phyloP scores from a whole-genome alignment of 1,284 basidiomycete genomes.

The Ganoderma lingzhi region DNA sequence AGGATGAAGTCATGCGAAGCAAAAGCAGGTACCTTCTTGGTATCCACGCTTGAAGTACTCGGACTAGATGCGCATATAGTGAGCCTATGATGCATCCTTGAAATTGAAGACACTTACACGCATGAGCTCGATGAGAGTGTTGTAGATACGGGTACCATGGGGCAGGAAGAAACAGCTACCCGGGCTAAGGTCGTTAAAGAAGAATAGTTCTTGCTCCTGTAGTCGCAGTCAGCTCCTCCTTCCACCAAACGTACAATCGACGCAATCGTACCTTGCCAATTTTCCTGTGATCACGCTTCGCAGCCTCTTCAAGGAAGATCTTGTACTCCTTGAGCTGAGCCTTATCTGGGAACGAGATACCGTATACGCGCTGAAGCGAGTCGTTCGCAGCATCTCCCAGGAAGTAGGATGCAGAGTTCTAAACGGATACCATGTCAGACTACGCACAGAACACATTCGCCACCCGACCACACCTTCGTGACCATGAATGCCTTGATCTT shows the following conservation, averaged over 20 bases:
- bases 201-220: constrained; percentile 96
- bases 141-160: constrained; percentile 97
- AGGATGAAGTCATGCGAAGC: not conserved
- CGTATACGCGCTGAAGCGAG: constrained; percentile 96
- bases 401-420: constrained; percentile 99
- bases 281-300: constrained; percentile 96
- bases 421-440: constrained; percentile 13
- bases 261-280: constrained; percentile 76
- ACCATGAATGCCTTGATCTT: constrained; percentile 97
- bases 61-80: constrained; percentile 47
- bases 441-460: constrained; percentile 10
- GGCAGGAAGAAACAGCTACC: constrained; percentile 98
- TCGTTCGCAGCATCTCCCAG: constrained; percentile 95
- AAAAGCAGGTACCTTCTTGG: constrained; percentile 69
- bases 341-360: constrained; percentile 98
- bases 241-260: not conserved
- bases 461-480: constrained; percentile 72
- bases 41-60: constrained; percentile 91
- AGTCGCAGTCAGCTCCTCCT: constrained; percentile 6
- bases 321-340: constrained; percentile 98
- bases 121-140: constrained; percentile 91
- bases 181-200: constrained; percentile 97
- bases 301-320: constrained; percentile 94
- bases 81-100: not conserved
- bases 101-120: constrained; percentile 61